phyloP scores from a whole-genome alignment of 352 stramenopile genomes.

The Pythium aquatile region DNA sequence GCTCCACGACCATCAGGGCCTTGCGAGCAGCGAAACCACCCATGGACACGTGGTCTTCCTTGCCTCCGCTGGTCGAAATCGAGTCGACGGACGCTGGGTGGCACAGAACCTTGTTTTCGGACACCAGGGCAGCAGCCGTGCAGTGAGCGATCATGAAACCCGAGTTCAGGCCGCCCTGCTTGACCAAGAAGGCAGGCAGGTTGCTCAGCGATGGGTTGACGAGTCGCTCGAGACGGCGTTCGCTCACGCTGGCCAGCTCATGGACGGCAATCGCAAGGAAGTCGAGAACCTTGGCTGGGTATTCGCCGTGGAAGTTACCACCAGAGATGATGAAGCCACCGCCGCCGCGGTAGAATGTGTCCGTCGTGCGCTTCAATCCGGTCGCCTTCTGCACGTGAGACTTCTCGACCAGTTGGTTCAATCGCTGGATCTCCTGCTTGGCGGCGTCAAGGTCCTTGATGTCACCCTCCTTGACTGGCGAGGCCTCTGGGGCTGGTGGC shows the following conservation, averaged over 20 bases:
- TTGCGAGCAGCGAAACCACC: constrained; percentile 82
- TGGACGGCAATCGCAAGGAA: constrained; percentile 88
- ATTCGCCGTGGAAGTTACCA: constrained; percentile 91
- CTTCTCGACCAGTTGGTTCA: constrained; percentile 55
- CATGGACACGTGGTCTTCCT: constrained; percentile 92
- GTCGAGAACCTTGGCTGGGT: constrained; percentile 87
- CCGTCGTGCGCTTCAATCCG: constrained; percentile 76
- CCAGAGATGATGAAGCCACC: constrained; percentile 87
- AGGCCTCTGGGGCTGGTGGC: constrained; percentile 22
- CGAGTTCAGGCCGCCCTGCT: constrained; percentile 85
- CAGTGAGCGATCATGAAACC: constrained; percentile 92
- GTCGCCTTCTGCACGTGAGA: constrained; percentile 48
- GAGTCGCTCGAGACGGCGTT: constrained; percentile 85
- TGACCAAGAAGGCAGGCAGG: constrained; percentile 82
- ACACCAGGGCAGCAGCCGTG: constrained; percentile 82
- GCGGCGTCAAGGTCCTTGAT: constrained; percentile 66
- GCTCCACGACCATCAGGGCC: constrained; percentile 80
- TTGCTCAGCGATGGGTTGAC: constrained; percentile 87
- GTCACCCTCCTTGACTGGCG: constrained; percentile 31
- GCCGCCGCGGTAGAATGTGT: constrained; percentile 77
- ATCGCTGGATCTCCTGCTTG: constrained; percentile 74
- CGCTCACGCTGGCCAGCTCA: constrained; percentile 83
- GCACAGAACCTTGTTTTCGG: constrained; percentile 89
- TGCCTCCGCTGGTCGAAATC: constrained; percentile 84
- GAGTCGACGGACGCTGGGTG: constrained; percentile 87